Evolutionary conservation across 495 filamentous ascomycete genomes (phyloP).

Genomic region (Pseudomonodictys pantanalensis): DNA sequence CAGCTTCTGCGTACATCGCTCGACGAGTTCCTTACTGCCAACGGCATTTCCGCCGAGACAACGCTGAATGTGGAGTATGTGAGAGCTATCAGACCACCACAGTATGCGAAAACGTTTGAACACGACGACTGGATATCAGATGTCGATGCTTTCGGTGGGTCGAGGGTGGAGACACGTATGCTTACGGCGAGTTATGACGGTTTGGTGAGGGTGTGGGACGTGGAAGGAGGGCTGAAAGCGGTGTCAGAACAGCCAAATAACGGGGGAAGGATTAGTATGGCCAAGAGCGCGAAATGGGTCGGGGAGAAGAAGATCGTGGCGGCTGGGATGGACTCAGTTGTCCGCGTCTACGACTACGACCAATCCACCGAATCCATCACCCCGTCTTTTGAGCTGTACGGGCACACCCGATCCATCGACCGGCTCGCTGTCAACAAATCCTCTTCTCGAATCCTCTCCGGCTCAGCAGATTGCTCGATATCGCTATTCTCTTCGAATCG

Average conservation of each 20-base stretch:
- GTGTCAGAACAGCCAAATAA: constrained; percentile 60
- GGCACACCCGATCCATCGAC: constrained; percentile 73
- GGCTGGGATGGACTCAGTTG: constrained; percentile 72
- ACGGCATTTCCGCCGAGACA: constrained; percentile 84
- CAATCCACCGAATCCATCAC: constrained; percentile 56
- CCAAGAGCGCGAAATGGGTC: constrained; percentile 79
- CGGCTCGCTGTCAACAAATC: constrained; percentile 72
- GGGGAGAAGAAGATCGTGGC: constrained; percentile 74
- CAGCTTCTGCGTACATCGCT: constrained; percentile 83
- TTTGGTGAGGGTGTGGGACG: constrained; percentile 80
- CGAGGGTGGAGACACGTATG: constrained; percentile 57
- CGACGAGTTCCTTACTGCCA: constrained; percentile 79
- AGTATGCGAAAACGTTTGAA: constrained; percentile 81
- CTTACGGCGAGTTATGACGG: constrained; percentile 91
- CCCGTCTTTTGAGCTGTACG: constrained; percentile 80
- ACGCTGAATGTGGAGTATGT: constrained; percentile 90
- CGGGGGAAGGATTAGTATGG: constrained; percentile 68
- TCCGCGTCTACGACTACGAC: constrained; percentile 84
- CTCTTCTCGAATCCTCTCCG: constrained; percentile 75
- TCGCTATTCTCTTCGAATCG: constrained; percentile 82
- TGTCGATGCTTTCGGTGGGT: constrained; percentile 77
- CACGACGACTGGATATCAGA: constrained; percentile 95
- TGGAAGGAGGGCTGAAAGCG: constrained; percentile 72
- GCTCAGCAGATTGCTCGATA: constrained; percentile 73
- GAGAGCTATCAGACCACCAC: constrained; percentile 80